Base-by-base conservation (phyloP, 805 yeast genomes). In the Yarrowia deformans region DNA sequence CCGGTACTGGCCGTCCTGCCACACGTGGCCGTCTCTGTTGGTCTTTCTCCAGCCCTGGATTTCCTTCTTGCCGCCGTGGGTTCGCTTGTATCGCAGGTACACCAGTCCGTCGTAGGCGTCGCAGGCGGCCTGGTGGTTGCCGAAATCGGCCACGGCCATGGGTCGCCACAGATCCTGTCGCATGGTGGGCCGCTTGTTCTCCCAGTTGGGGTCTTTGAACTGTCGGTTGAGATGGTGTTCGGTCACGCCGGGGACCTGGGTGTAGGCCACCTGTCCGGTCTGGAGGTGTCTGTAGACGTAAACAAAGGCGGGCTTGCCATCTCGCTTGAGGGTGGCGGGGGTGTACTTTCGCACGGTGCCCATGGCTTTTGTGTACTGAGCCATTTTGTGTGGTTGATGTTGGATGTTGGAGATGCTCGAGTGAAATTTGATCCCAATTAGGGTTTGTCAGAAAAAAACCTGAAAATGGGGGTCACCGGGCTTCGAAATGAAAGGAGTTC, bases 131-230 rank as follows among this genome's bases (percentile, higher is more conserved):
- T 87, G 88, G 75, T 88, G 87, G 66, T 78, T 78, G 48, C 82
- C 81, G 72, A 90, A 85, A 71, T 86, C 86, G 0, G 91, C 93
- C 52, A 93, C 95, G 55, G 95, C 91, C 91, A 94, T 86, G 67
- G 93, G 84, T 74, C 94, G 84, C 98, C 98, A 93, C 64, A 93
- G 82, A 78, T 93, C 98, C 74, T 88, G 84, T 80, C 98, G 87
- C 73, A 87, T 82, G 46, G 86, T 81, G 4, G 98, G 98, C 74
- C 84, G 85, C 75, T 90, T 84, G 81, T 93, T 92, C 76, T 91
- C 90, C 96, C 97, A 91, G 81, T 92, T 91, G 55, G 97, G 96
- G 75, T 91, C 84, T 71, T 84, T 84, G 77, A 90, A 91, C 80
- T 89, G 95, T 71, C 80, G 83, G 70, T 87, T 85, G 71, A 91